Conservation (phyloP, 345 rosid species). For the Balakata baccata region DNA sequence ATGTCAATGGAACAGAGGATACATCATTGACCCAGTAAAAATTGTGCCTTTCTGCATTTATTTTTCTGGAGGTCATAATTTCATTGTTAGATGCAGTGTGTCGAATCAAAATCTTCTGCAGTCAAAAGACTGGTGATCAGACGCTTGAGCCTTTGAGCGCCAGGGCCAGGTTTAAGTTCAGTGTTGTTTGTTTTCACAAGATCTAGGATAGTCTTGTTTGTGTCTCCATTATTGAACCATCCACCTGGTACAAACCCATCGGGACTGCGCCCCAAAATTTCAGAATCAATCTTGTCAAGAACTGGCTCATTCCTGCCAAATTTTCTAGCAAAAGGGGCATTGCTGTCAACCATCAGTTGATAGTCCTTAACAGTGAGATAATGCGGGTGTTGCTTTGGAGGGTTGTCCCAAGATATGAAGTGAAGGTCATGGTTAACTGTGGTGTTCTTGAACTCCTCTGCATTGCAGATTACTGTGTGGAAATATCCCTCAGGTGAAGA, state of each 20-base stretch:
- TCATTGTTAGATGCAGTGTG: slow-evolving; percentile 50
- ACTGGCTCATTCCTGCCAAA: slow-evolving; percentile 58
- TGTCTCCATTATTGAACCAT: slow-evolving; percentile 44
- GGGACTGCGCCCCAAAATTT: slow-evolving; percentile 51
- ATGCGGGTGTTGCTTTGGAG: slow-evolving; percentile 92
- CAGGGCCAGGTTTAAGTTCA: slow-evolving; percentile 62
- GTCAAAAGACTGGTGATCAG: slow-evolving; percentile 52
- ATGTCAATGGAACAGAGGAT: background rate
- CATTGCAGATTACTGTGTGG: slow-evolving; percentile 87
- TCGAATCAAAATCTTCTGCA: slow-evolving; percentile 45
- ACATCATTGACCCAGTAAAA: background rate
- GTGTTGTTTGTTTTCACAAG: slow-evolving; percentile 29
- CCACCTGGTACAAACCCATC: slow-evolving; percentile 63
- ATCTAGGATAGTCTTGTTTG: slow-evolving; percentile 20
- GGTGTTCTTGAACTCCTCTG: slow-evolving; percentile 59
- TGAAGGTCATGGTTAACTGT: slow-evolving; percentile 89
- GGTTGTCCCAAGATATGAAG: slow-evolving; percentile 92
- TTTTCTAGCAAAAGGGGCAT: slow-evolving; percentile 82
- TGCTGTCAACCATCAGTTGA: slow-evolving; percentile 65
- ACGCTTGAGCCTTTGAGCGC: slow-evolving; percentile 59
- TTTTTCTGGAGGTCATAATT: background rate
- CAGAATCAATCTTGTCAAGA: slow-evolving; percentile 78
- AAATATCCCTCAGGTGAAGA: slow-evolving; percentile 94
- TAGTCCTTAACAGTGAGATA: slow-evolving; percentile 60
- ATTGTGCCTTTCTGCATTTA: background rate